Base-by-base conservation (phyloP, 2,329 filamentous ascomycete genomes). In the Beauveria brongniartii region DNA sequence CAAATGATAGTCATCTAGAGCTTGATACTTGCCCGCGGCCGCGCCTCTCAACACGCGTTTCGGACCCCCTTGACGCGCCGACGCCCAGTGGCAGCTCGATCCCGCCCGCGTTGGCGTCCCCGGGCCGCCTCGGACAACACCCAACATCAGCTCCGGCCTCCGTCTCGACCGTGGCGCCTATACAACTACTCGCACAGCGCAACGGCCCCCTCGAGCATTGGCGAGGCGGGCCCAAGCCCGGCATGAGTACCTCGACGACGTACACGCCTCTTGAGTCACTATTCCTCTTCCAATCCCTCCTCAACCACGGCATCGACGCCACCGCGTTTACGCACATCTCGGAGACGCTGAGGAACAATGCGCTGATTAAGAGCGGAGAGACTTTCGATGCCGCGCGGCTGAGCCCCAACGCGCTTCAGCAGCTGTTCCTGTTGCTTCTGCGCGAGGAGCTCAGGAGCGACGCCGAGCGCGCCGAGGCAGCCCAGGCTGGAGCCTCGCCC, bases 241-340 rank as follows among this genome's bases (percentile, higher is more conserved):
- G 78, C 74, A 83, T 83, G 81, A 82, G 78, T 78, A 74, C 75
- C 69, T 73, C 75, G 74, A 81, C 84, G 71, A 79, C 81, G 69
- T 92, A 94, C 76, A 93, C 91, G 71, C 84, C 88, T 67, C 89
- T 95, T 79, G 92, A 96, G 82, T 89, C 88, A 70, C 82, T 95
- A 64, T 83, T 94, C 66, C 82, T 96, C 69, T 93, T 94, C 77
- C 90, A 93, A 75, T 88, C 87, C 63, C 82, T 95, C 65, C 82
- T 86, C 66, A 79, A 80, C 67, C 81, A 89, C 73, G 89, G 89
- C 70, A 78, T 86, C 65, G 82, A 85, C 66, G 77, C 84, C 57
- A 73, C 80, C 64, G 85, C 83, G 71, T 94, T 95, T 76, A 77
- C 77, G 69, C 81, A 80, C 67, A 90, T 94, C 64, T 92, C 91